Evolutionary conservation across 1,284 basidiomycete species (phyloP).

Genomic region (Heliocybe sulcata): DNA sequence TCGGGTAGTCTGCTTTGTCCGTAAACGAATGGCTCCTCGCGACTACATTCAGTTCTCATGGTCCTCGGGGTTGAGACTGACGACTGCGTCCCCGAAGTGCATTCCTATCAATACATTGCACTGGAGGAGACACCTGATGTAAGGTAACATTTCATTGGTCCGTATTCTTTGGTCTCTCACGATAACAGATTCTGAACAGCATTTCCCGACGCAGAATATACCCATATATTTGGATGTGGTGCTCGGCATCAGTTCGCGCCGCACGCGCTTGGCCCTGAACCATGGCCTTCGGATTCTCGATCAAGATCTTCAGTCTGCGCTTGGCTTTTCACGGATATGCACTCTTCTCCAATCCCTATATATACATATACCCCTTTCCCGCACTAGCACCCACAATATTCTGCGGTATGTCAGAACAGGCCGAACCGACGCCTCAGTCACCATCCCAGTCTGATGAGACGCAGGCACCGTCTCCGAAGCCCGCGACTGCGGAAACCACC

Average conservation of each 20-base stretch:
- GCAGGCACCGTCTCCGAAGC: neutral
- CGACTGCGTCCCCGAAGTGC: neutral
- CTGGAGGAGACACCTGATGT: neutral
- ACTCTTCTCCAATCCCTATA: neutral
- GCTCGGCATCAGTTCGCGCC: neutral
- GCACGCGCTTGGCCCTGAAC: neutral
- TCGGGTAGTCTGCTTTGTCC: too few species aligned
- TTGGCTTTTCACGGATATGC: neutral
- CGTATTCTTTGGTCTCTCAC: neutral
- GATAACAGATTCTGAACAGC: neutral
- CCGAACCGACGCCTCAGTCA: neutral
- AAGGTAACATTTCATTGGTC: neutral
- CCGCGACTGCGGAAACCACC: slow-evolving; percentile 19
- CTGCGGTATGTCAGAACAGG: neutral
- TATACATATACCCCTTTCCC: neutral
- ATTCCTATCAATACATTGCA: neutral
- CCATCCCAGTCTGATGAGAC: neutral
- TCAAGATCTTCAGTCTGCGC: neutral
- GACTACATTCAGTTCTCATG: too few species aligned
- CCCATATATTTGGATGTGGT: neutral
- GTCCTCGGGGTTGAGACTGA: too few species aligned
- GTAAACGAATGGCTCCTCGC: too few species aligned
- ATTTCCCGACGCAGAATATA: neutral
- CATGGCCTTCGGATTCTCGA: neutral
- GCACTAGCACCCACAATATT: neutral